phyloP scores from a whole-genome alignment of 176 grass and related monocot genomes.

The Eragrostis nindensis region DNA sequence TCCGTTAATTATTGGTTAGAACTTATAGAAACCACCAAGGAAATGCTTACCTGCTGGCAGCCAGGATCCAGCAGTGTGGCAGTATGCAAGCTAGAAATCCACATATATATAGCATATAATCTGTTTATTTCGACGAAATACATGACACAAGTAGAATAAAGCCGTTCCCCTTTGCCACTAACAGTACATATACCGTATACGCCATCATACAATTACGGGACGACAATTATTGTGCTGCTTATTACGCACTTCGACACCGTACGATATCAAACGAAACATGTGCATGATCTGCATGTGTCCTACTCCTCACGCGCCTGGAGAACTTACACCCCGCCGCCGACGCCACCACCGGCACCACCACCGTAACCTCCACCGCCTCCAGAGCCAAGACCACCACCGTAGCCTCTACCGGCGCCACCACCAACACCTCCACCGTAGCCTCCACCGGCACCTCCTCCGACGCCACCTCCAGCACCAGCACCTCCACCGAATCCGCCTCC shows the following conservation, averaged over 20 bases:
- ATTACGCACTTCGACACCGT: not conserved
- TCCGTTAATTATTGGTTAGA: not conserved
- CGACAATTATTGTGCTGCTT: not conserved
- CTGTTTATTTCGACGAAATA: slow-evolving; percentile 18
- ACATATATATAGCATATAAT: not conserved
- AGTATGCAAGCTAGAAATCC: not conserved
- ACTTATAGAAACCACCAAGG: not conserved
- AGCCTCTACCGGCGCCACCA: not conserved
- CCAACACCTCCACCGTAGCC: not conserved
- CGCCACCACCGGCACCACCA: slow-evolving; percentile 27
- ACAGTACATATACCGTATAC: not conserved
- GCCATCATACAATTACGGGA: not conserved
- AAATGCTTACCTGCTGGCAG: too few species aligned
- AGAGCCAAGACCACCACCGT: not conserved
- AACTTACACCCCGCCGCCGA: not conserved
- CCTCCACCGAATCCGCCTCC: too few species aligned
- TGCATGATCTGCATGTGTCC: not conserved
- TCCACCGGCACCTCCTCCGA: not conserved
- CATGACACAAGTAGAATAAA: not conserved
- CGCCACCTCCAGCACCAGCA: slow-evolving; percentile 14
- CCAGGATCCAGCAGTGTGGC: not conserved
- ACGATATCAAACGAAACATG: not conserved
- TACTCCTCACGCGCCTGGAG: not conserved
- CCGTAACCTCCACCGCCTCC: not conserved
- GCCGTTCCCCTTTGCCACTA: not conserved